Base-by-base conservation (phyloP, 2,329 filamentous ascomycete species). In the Monilinia laxa region DNA sequence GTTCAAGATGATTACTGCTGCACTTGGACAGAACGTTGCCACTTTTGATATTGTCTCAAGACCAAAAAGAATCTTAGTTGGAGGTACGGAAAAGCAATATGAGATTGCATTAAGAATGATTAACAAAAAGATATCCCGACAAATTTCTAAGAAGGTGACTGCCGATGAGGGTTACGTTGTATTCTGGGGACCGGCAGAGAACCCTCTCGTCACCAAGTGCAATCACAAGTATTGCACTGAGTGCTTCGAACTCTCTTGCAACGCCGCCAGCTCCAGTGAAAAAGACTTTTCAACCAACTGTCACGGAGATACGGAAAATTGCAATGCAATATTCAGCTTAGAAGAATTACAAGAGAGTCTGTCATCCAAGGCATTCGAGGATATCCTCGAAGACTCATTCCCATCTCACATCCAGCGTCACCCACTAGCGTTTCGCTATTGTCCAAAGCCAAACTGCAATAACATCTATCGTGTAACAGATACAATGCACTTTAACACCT, bases 181-280 rank as follows among this genome's bases (percentile, higher is more conserved):
- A 14, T 62, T 45, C 59, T 62, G 59, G 59, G 49, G 14, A 11
- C 14, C 12, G 18, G 45, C 59, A 12, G 59, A 62, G 10, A 52
- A 53, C 11, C 59, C 59, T 6, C 20, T 62, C 4, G 16, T 52
- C 4, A 62, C 59, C 42, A 62, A 38, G 12, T 62, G 45, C 45
- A 62, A 62, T 23, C 59, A 65, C 67, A 47, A 74, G 18, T 83
- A 82, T 68, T 83, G 80, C 70, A 68, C 70, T 0, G 74, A 75
- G 20, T 83, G 81, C 68, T 81, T 83, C 57, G 72, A 76, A 58
- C 72, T 73, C 49, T 69, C 78, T 11, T 78, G 78, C 59, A 64
- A 62, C 4, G 69, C 72, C 16, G 69, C 71, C 4, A 52, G 31
- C 6, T 51, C 64, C 10, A 75, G 74, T 0, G 72, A 74, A 0